A percentile compares a stretch with the other conserved stretches of the same genome.
phyloP scores from a whole-genome alignment of 495 filamentous ascomycete genomes.

The Aspergillus ostianus region DNA sequence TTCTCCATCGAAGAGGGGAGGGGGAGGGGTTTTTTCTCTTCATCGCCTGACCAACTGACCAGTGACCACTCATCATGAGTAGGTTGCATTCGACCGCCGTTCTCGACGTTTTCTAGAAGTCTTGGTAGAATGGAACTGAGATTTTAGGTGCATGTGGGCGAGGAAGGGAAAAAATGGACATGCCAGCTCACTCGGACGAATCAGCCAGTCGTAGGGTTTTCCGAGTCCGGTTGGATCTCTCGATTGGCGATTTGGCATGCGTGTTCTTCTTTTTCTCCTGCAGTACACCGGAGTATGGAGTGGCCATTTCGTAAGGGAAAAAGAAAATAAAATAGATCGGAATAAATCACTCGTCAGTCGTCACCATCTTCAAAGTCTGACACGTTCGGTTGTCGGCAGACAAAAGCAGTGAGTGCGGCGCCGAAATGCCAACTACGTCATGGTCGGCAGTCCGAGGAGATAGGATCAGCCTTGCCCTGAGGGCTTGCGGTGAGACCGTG shows the following conservation, averaged over 20 bases:
- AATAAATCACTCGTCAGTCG: background rate
- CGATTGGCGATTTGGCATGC: background rate
- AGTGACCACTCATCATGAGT: constrained; percentile 2
- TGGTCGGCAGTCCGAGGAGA: constrained; percentile 13
- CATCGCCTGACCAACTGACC: background rate
- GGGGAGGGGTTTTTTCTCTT: background rate
- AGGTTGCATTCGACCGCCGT: constrained; percentile 21
- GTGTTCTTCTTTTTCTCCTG: background rate
- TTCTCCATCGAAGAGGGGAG: background rate
- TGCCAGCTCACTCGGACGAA: background rate
- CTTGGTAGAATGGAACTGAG: constrained; percentile 22
- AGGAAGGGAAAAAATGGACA: background rate
- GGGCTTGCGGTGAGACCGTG: background rate
- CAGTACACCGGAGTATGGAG: background rate
- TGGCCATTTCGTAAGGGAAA: background rate
- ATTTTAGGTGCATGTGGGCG: constrained; percentile 12
- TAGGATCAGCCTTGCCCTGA: background rate
- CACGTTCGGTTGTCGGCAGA: background rate
- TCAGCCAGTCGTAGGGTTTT: background rate
- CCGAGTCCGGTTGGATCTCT: background rate
- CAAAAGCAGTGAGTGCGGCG: background rate
- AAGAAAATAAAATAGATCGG: background rate
- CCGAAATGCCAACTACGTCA: constrained; percentile 8
- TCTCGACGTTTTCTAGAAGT: constrained; percentile 37
- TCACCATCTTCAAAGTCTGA: background rate